Conservation (phyloP, 2,329 filamentous ascomycete genomes). For the Sarocladiaceae sp. region DNA sequence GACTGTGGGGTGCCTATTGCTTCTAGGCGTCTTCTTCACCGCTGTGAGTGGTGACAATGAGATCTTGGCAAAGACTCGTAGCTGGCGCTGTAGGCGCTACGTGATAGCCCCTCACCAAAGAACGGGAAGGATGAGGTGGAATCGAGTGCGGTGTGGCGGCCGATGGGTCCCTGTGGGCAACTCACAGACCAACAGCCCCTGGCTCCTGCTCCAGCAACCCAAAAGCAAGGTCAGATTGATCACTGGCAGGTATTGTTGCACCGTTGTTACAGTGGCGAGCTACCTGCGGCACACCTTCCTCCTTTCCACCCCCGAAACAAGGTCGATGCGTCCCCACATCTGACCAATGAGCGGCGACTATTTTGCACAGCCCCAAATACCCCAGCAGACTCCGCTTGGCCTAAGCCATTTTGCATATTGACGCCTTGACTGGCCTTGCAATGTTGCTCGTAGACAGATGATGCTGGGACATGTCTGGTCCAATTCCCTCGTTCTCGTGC, state of each 20-base stretch:
- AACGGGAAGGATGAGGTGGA: too few species aligned
- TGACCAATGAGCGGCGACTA: background rate
- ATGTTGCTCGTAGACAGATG: too few species aligned
- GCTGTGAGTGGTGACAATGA: background rate
- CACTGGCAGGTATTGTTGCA: background rate
- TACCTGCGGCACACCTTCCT: background rate
- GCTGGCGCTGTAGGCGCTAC: background rate
- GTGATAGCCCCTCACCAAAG: too few species aligned
- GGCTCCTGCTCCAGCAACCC: background rate
- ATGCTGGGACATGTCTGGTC: too few species aligned
- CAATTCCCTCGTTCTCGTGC: background rate
- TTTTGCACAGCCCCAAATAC: constrained; percentile 5
- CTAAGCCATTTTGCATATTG: background rate
- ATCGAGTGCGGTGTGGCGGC: constrained; percentile 3
- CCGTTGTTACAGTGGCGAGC: background rate
- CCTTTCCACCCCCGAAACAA: background rate
- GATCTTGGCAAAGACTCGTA: background rate
- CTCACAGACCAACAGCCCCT: background rate
- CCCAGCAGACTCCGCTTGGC: constrained; percentile 1
- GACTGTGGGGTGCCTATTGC: background rate
- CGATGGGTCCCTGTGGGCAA: background rate
- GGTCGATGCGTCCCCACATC: background rate
- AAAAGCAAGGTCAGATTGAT: too few species aligned
- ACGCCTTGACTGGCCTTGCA: background rate
- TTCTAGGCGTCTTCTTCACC: constrained; percentile 6